These are phyloP conservation scores for Picochlorum sp. DNA, from an alignment of 139 green algal species.

Conservation along the genomic window DNA sequence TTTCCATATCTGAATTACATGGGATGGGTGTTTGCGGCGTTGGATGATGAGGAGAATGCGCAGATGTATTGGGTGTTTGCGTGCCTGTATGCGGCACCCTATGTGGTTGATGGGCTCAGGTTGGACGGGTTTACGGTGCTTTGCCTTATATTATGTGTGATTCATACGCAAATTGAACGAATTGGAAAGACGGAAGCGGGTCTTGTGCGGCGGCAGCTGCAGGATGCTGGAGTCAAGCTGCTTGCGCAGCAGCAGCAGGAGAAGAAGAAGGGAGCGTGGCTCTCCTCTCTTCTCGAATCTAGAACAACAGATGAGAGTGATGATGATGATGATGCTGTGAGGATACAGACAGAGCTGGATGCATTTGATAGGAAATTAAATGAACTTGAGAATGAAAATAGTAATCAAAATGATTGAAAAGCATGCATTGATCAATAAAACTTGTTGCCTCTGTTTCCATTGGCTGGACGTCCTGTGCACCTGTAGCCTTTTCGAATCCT, in stretches of 20 bases:
- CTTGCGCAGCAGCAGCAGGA: too few species aligned
- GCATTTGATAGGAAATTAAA: neutral
- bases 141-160: constrained; percentile 33
- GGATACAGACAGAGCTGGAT: neutral
- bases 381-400: neutral
- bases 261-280: too few species aligned
- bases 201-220: neutral
- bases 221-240: too few species aligned
- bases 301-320: neutral
- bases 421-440: too few species aligned
- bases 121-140: constrained; percentile 41
- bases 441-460: neutral
- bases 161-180: constrained; percentile 50
- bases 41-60: constrained; percentile 38
- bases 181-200: constrained; percentile 24
- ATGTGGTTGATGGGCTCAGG: constrained; percentile 49
- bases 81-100: constrained; percentile 51
- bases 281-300: neutral
- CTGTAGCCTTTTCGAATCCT: constrained; percentile 1
- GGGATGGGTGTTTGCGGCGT: constrained; percentile 57
- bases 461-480: neutral
- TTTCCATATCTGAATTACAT: constrained; percentile 56
- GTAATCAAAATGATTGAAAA: too few species aligned
- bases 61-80: constrained; percentile 47
- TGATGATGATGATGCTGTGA: neutral